Base-by-base conservation (phyloP, 805 yeast genomes). In the Pichia manshurica region DNA sequence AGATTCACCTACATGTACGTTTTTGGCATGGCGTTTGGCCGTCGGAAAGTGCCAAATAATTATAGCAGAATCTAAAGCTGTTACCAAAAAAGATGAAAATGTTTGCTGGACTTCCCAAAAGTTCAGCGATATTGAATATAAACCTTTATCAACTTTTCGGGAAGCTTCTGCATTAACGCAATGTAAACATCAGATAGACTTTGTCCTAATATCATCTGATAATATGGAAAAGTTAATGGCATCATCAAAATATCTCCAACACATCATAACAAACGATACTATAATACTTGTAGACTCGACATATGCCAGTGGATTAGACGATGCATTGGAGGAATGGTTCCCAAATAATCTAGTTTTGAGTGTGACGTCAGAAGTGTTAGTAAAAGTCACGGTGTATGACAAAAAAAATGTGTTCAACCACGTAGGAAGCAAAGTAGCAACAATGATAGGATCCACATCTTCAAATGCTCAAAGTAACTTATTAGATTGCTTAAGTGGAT, bases 11-110 rank as follows among this genome's bases (percentile, higher is more conserved):
- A 52, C 61, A 15, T 57, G 66, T 34, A 44, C 56, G 22, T 63
- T 59, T 47, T 42, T 64, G 7, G 46, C 62, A 5, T 64, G 67
- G 67, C 56, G 64, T 36, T 44, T 64, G 28, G 56, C 65, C 0
- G 45, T 48, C 17, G 51, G 39, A 1, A 38, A 50, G 1, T 57
- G 56, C 32, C 20, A 41, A 2, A 55, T 59, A 7, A 46, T 53
- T 0, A 52, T 55, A 21, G 59, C 56, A 8, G 42, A 50, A 3
- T 39, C 50, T 4, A 36, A 42, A 28, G 29, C 29, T 16, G 22
- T 45, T 13, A 42, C 3, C 7, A 9, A 22, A 22, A n/a, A 25
- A 8, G 40, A 45, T 22, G 35, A 37, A 6, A 28, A 5, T 15
- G 37, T 52, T 12, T 42, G 39, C 36, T 52, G 55, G 55, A 38